Evolutionary conservation across 2,329 filamentous ascomycete genomes (phyloP), one percentile per base, ranked within the genome.

Genomic region (Pleurostoma richardsiae): DNA sequence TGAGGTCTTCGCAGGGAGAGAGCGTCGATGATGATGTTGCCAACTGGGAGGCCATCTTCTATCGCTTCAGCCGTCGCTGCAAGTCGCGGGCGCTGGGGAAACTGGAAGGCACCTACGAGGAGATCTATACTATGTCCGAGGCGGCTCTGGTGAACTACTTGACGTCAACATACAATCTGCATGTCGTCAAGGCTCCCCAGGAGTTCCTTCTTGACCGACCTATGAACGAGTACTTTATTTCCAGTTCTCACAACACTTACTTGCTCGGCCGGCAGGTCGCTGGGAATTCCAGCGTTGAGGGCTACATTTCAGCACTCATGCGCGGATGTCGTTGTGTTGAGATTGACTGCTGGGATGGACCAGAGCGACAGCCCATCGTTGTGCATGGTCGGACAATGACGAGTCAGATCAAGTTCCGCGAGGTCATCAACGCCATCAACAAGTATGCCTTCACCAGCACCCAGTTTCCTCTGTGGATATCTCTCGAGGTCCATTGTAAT

Each of bases 161-260:
- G 10, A 80, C 83, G 10, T 95, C 89, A 0, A 79, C 80, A 40
- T 77, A 83, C 56, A 95, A 95, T 59, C 75, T 81, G 3, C 76
- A 87, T 3, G 77, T 90, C 39, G 69, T 77, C 29, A 77, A 79
- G 39, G 75, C 79, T 50, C 77, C 80, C n/a, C 67, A 78, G 10
- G 70, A 81, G 29, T 81, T 83, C 46, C 72, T 72, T 5, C 80
- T 96, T 46, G 83, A 95, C 60, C 82, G 88, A 28, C 94, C 94
- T 0, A 73, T 97, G 63, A 96, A 95, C 62, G 92, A 97, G 62
- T 99, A 99, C 67, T 96, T 90, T 72, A 94, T 99, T 55, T 97
- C 92, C 1, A 96, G 91, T 71, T 97, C 94, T 2, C 94, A 99
- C 74, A 99, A 99, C 67, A 99, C 94, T 0, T 99, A 99, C 60